Evolutionary conservation across 2,329 filamentous ascomycete species (phyloP).

Genomic region (Orbilia javanica): DNA sequence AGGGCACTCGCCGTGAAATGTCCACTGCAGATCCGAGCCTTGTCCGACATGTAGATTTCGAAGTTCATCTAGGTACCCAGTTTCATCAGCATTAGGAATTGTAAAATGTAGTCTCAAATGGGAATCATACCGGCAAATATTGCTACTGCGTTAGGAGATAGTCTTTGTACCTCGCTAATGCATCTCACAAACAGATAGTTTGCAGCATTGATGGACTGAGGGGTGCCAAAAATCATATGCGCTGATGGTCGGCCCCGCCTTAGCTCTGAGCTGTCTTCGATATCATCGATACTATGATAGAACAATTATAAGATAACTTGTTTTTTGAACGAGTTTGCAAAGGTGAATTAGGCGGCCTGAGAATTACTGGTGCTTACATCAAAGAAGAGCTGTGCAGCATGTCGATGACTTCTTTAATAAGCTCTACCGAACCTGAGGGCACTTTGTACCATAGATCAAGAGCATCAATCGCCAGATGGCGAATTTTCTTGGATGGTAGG

Average conservation of each 20-base stretch:
- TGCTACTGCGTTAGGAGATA: too few species aligned
- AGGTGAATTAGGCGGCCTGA: not conserved
- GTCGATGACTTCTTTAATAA: constrained; percentile 19
- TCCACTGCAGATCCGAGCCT: constrained; percentile 36
- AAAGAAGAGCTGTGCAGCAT: constrained; percentile 21
- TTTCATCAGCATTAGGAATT: not conserved
- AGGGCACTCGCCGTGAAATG: constrained; percentile 13
- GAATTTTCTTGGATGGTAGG: constrained; percentile 20
- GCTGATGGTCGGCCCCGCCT: constrained; percentile 20
- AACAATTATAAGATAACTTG: too few species aligned
- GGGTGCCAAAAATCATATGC: constrained; percentile 27
- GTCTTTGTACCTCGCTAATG: constrained; percentile 4
- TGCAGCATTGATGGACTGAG: constrained; percentile 29
- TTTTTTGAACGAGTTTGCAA: too few species aligned
- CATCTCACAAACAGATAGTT: constrained; percentile 25
- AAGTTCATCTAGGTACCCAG: constrained; percentile 22
- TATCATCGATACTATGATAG: constrained; percentile 28
- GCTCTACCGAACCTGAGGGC: not conserved
- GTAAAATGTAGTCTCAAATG: too few species aligned
- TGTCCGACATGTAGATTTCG: constrained; percentile 38
- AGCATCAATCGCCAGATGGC: constrained; percentile 21
- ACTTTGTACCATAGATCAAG: constrained; percentile 40
- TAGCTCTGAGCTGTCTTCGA: constrained; percentile 20
- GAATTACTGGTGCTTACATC: not conserved
- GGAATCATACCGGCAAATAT: too few species aligned